Percentiles rank a stretch among this genome's conserved stretches.
phyloP scores from a whole-genome alignment of 2,329 filamentous ascomycete species.

The Zymoseptoria ardabiliae region DNA sequence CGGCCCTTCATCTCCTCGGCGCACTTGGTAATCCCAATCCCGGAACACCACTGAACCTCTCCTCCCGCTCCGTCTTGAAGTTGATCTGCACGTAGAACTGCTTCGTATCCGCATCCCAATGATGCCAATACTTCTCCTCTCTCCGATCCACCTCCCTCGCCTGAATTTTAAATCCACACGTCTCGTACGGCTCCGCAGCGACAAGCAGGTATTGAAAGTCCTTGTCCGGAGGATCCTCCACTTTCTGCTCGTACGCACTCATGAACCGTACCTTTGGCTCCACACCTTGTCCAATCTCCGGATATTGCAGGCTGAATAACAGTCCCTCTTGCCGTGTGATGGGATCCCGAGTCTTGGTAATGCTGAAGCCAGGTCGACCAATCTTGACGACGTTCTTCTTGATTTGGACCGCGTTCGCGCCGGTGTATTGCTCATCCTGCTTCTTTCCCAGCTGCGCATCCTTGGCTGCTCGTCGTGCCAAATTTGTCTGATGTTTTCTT shows the following conservation, averaged over 20 bases:
- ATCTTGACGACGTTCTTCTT: constrained; percentile 88
- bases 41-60: constrained; percentile 66
- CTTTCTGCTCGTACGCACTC: constrained; percentile 92
- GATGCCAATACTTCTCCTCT: constrained; percentile 82
- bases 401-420: constrained; percentile 64
- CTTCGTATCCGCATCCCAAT: constrained; percentile 92
- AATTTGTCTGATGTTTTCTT: constrained; percentile 97
- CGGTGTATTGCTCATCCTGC: constrained; percentile 52
- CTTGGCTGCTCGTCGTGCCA: constrained; percentile 88
- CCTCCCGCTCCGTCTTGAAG: constrained; percentile 97
- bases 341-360: constrained; percentile 89
- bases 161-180: constrained; percentile 91
- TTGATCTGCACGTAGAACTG: constrained; percentile 97
- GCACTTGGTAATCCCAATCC: constrained; percentile 48
- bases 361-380: constrained; percentile 91
- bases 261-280: constrained; percentile 87
- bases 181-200: constrained; percentile 96
- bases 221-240: constrained; percentile 87
- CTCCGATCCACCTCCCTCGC: constrained; percentile 84
- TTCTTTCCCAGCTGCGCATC: constrained; percentile 84
- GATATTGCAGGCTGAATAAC: constrained; percentile 94
- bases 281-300: constrained; percentile 71
- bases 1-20: constrained; percentile 23
- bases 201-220: constrained; percentile 91
- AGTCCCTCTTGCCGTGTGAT: constrained; percentile 81